Evolutionary conservation across 495 filamentous ascomycete genomes (phyloP), one percentile per base, ranked within the genome.

Genomic region (Hyaloscypha finlandica): DNA sequence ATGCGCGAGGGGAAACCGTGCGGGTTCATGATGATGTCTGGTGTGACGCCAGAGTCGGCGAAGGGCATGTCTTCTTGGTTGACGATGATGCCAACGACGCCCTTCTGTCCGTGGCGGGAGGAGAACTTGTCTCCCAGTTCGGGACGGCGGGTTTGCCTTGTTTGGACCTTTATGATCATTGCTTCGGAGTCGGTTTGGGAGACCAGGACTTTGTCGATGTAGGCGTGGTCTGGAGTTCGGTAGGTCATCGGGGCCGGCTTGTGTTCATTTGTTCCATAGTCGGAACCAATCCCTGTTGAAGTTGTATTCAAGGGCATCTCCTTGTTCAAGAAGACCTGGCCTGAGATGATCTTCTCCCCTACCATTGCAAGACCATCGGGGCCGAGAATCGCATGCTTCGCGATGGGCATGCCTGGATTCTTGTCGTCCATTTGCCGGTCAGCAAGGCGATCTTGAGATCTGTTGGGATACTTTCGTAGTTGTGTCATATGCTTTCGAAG

Each of bases 1-100:
- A 99, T 99, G 76, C 95, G 95, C 12, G 94, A 97, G 8, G 95
- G 95, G 84, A 99, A 98, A 86, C 96, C 95, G 79, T 99, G 95
- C 1, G 95, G 95, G 81, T 99, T 99, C 96, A 99, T 99, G 87
- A 99, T 99, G 73, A 99, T 95, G 76, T 99, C 95, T 0, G 95
- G 95, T 48, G 86, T 86, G 68, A 99, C 89, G 4, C 95, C 96
- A 45, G 85, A 81, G 77, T 98, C 94, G 9, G 90, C 90, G 80
- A 99, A 99, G 1, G 95, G 95, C 90, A 99, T 91, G 75, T 99
- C 95, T 69, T 93, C 92, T 77, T 97, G 93, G 54, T 96, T 89
- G 39, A 92, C 92, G 63, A 98, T 97, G 74, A 97, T 94, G 51
- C 95, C 95, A 1, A 95, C 92, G 22, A 98, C 96, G 80, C 95